Percentiles rank a stretch among this genome's conserved stretches.
Conservation (phyloP, 805 yeast genomes). For the Candida argentea region DNA sequence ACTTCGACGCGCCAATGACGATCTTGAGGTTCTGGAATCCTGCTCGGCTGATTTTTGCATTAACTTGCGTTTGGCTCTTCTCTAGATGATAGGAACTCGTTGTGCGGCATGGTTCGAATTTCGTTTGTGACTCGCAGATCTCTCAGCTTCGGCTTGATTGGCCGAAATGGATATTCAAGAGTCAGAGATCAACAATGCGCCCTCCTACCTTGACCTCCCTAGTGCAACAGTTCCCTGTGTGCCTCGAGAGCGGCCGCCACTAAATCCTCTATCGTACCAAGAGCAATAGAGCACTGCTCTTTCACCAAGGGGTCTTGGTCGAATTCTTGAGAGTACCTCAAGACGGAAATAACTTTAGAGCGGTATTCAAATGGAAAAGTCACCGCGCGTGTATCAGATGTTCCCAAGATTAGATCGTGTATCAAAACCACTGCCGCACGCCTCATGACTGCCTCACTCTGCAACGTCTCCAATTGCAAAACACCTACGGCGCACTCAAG, state of each 20-base stretch:
- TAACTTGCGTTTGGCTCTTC: too few relatives aligned
- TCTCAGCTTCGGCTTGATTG: too few relatives aligned
- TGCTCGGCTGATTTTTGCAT: too few relatives aligned
- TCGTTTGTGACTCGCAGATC: too few relatives aligned
- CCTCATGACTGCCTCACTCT: slow-evolving; percentile 48
- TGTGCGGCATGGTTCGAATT: too few relatives aligned
- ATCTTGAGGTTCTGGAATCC: too few relatives aligned
- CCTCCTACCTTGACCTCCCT: too few relatives aligned
- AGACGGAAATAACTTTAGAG: slow-evolving; percentile 25
- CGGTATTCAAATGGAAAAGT: slow-evolving; percentile 43
- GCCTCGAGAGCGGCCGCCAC: slow-evolving; percentile 7
- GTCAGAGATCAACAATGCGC: too few relatives aligned
- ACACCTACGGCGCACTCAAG: slow-evolving; percentile 75
- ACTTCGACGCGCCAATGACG: too few relatives aligned
- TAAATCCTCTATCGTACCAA: slow-evolving; percentile 23
- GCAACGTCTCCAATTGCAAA: slow-evolving; percentile 42
- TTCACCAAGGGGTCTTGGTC: slow-evolving; percentile 51
- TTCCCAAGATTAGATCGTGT: slow-evolving; percentile 45
- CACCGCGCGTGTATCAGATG: slow-evolving; percentile 35
- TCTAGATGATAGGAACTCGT: too few relatives aligned
- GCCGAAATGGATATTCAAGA: too few relatives aligned
- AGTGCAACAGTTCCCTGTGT: too few relatives aligned
- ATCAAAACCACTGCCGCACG: slow-evolving; percentile 67
- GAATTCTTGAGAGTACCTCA: slow-evolving; percentile 35
- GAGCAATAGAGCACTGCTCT: slow-evolving; percentile 40